Conservation (phyloP, 1,139 yeast species). For the Candida sanyaensis region DNA sequence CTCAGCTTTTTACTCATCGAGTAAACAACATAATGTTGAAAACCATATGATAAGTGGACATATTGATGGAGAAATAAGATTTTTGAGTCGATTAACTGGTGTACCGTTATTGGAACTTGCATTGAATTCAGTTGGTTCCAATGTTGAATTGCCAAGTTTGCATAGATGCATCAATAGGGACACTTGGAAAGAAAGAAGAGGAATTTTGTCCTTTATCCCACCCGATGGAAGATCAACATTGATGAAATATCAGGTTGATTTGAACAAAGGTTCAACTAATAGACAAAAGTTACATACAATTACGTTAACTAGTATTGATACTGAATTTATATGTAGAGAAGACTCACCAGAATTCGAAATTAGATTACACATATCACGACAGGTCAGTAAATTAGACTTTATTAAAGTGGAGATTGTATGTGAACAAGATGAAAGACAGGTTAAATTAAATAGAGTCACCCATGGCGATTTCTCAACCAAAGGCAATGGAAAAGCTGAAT, state of each 20-base stretch:
- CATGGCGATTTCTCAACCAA: slow-evolving; percentile 70
- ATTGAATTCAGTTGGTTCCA: slow-evolving; percentile 45
- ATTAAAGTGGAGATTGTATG: slow-evolving; percentile 53
- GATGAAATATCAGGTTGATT: slow-evolving; percentile 65
- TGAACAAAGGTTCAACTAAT: slow-evolving; percentile 20
- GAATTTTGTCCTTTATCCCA: slow-evolving; percentile 68
- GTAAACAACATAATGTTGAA: slow-evolving; percentile 18
- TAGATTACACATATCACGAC: slow-evolving; percentile 53
- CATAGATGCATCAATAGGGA: slow-evolving; percentile 59
- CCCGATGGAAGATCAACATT: slow-evolving; percentile 81
- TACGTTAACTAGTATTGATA: slow-evolving; percentile 64
- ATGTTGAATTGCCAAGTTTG: slow-evolving; percentile 52
- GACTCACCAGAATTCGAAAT: slow-evolving; percentile 76
- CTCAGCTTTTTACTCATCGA: slow-evolving; percentile 39
- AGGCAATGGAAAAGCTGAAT: slow-evolving; percentile 59
- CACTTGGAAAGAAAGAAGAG: slow-evolving; percentile 41
- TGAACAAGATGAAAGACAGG: slow-evolving; percentile 13
- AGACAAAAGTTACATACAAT: slow-evolving; percentile 27
- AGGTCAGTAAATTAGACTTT: slow-evolving; percentile 59
- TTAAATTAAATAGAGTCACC: slow-evolving; percentile 59
- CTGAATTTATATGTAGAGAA: slow-evolving; percentile 61
- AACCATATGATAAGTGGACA: slow-evolving; percentile 52
- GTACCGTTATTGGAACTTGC: slow-evolving; percentile 67
- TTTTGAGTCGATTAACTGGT: slow-evolving; percentile 73
- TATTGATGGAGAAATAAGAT: slow-evolving; percentile 65